Percentiles rank a stretch among this genome's conserved stretches.
These are phyloP conservation scores for Geotrichum aggregatum DNA, from an alignment of 1,139 yeast genomes.

Conservation along the genomic window DNA sequence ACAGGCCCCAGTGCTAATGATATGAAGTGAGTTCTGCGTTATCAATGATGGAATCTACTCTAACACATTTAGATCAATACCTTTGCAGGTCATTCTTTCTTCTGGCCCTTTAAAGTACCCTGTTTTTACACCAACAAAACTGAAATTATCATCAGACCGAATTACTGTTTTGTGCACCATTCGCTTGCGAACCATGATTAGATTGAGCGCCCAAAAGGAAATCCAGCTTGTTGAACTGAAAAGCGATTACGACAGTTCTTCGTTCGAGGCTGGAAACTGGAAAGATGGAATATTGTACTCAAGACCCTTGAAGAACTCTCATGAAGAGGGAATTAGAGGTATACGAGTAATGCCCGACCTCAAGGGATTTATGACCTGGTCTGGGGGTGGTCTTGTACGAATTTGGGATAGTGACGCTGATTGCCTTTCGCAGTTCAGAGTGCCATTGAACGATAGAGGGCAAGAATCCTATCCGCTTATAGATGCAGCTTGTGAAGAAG, in stretches of 20 bases:
- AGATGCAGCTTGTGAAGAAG: background rate
- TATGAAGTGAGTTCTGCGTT: conserved; percentile 11
- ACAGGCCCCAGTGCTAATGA: conserved; percentile 24
- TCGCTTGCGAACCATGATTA: background rate
- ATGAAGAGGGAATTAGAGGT: conserved; percentile 17
- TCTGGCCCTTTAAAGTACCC: conserved; percentile 4
- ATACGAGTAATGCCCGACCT: conserved; percentile 1
- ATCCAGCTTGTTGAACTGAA: conserved; percentile 9
- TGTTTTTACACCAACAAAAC: background rate
- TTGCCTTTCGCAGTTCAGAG: conserved; percentile 19
- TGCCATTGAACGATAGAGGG: conserved; percentile 1
- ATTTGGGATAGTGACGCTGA: conserved; percentile 27
- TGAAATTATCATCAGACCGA: conserved; percentile 5
- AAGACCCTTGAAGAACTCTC: conserved; percentile 6
- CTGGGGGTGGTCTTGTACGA: conserved; percentile 29
- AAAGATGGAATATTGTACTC: background rate
- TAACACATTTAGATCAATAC: conserved; percentile 10
- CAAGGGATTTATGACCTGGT: conserved; percentile 31
- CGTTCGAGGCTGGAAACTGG: background rate
- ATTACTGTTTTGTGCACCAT: conserved; percentile 10
- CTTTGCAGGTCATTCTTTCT: conserved; percentile 3
- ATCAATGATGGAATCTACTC: background rate
- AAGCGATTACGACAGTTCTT: background rate
- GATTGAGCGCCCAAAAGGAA: conserved; percentile 9
- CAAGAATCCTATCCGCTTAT: background rate